A percentile compares a stretch with the other conserved stretches of the same genome.
Conservation (phyloP, 441 rosid species). For the Bruguiera hainesii region DNA sequence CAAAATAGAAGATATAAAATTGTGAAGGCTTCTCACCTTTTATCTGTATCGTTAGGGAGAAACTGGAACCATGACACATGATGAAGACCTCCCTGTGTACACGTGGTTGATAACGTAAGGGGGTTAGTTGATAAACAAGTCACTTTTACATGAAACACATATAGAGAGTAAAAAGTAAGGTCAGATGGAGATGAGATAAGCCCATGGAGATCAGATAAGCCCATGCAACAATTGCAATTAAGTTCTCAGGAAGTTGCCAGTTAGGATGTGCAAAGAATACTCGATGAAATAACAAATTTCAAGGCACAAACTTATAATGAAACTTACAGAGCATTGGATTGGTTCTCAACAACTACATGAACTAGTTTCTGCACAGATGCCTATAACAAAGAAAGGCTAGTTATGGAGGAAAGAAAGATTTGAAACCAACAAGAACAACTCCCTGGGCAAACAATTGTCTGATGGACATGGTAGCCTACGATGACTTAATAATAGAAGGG, state of each 20-base stretch:
- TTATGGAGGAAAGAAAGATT: too few relatives aligned
- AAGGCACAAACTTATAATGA: not conserved
- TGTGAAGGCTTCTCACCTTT: conserved; percentile 48
- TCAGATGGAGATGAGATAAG: not conserved
- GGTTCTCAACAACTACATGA: not conserved
- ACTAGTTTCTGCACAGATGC: not conserved
- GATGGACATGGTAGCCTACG: too few relatives aligned
- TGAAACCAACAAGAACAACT: too few relatives aligned
- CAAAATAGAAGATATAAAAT: conserved; percentile 6
- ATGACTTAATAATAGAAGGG: too few relatives aligned
- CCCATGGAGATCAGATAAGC: not conserved
- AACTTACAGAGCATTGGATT: not conserved
- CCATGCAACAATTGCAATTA: not conserved
- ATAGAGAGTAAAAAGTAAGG: not conserved
- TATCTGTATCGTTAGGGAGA: conserved; percentile 85
- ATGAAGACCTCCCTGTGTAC: conserved; percentile 77
- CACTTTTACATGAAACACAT: not conserved
- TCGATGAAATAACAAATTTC: not conserved
- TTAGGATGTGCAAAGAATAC: not conserved
- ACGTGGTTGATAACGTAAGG: conserved; percentile 18
- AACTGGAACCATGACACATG: conserved; percentile 98
- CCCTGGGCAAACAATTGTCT: too few relatives aligned
- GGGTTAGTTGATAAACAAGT: not conserved
- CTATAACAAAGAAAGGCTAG: too few relatives aligned
- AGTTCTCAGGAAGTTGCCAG: not conserved